These are phyloP conservation scores for Suillus occidentalis DNA, from an alignment of 768 basidiomycete genomes.

Conservation along the genomic window DNA sequence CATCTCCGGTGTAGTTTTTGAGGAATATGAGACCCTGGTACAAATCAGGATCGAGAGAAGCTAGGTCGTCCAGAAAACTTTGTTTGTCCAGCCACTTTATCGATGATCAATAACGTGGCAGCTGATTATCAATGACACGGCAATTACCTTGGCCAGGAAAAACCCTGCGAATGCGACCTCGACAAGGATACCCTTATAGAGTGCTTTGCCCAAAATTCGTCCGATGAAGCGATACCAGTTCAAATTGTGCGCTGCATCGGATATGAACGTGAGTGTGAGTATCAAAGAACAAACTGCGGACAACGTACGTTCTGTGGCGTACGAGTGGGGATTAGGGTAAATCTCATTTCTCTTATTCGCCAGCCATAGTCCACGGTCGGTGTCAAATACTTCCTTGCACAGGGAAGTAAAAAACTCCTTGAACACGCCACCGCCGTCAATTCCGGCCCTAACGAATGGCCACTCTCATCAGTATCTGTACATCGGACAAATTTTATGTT, in stretches of 20 bases:
- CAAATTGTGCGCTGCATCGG: slow-evolving; percentile 67
- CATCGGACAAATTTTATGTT: neutral
- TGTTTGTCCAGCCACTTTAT: slow-evolving; percentile 87
- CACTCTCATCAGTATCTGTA: slow-evolving; percentile 7
- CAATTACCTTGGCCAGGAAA: slow-evolving; percentile 80
- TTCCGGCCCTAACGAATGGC: slow-evolving; percentile 61
- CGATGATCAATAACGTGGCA: neutral
- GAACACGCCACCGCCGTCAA: slow-evolving; percentile 96
- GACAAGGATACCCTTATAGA: slow-evolving; percentile 94
- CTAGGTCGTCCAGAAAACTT: slow-evolving; percentile 90
- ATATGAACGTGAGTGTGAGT: slow-evolving; percentile 1
- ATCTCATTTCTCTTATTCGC: slow-evolving; percentile 89
- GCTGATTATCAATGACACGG: neutral
- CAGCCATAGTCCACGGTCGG: slow-evolving; percentile 92
- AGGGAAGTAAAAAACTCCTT: slow-evolving; percentile 96
- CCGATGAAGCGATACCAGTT: slow-evolving; percentile 95
- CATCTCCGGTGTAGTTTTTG: slow-evolving; percentile 85
- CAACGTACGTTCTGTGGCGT: slow-evolving; percentile 82
- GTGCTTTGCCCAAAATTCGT: slow-evolving; percentile 89
- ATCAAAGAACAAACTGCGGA: slow-evolving; percentile 7
- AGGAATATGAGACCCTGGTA: slow-evolving; percentile 91
- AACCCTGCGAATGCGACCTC: slow-evolving; percentile 95
- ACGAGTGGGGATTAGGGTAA: slow-evolving; percentile 91
- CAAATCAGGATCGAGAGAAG: slow-evolving; percentile 87
- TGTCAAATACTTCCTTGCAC: slow-evolving; percentile 92